Percentiles rank a stretch among this genome's conserved stretches.
These are phyloP conservation scores for Ramaria sp. DNA, from an alignment of 768 basidiomycete genomes.

Conservation along the genomic window DNA sequence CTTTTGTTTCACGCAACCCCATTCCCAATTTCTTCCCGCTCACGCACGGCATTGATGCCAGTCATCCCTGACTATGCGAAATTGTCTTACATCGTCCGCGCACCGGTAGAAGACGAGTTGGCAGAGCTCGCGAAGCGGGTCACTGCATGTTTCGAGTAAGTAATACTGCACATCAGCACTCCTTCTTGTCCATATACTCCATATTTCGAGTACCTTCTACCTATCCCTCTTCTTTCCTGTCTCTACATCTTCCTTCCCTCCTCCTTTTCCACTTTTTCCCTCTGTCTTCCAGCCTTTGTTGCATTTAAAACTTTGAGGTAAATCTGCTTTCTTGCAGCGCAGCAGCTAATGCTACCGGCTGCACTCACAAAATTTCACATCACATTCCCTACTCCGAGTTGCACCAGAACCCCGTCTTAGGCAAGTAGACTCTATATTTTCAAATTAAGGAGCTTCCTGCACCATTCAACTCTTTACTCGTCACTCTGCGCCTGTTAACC, in stretches of 20 bases:
- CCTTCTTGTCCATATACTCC: not conserved
- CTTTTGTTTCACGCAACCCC: not conserved
- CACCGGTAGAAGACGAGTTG: slow-evolving; percentile 53
- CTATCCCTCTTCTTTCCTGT: too few species aligned
- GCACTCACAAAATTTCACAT: slow-evolving; percentile 33
- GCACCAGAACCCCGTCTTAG: slow-evolving; percentile 59
- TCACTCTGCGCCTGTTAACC: not conserved
- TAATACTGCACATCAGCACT: not conserved
- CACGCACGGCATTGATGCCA: slow-evolving; percentile 18
- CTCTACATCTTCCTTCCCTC: not conserved
- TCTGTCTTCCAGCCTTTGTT: not conserved
- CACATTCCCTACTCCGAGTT: slow-evolving; percentile 38
- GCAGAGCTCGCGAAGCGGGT: slow-evolving; percentile 48
- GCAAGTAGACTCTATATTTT: slow-evolving; percentile 14
- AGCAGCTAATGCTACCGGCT: slow-evolving; percentile 57
- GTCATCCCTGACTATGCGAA: slow-evolving; percentile 79
- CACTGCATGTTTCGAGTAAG: slow-evolving; percentile 62
- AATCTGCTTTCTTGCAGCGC: slow-evolving; percentile 32
- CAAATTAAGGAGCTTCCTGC: not conserved
- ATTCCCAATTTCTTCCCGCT: not conserved
- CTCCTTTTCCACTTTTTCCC: not conserved
- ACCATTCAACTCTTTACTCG: too few species aligned
- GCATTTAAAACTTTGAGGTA: not conserved
- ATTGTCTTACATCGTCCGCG: slow-evolving; percentile 69
- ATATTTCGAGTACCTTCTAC: too few species aligned